These are phyloP conservation scores for Ustilago crameri DNA, from an alignment of 1,284 basidiomycete species.

Conservation along the genomic window DNA sequence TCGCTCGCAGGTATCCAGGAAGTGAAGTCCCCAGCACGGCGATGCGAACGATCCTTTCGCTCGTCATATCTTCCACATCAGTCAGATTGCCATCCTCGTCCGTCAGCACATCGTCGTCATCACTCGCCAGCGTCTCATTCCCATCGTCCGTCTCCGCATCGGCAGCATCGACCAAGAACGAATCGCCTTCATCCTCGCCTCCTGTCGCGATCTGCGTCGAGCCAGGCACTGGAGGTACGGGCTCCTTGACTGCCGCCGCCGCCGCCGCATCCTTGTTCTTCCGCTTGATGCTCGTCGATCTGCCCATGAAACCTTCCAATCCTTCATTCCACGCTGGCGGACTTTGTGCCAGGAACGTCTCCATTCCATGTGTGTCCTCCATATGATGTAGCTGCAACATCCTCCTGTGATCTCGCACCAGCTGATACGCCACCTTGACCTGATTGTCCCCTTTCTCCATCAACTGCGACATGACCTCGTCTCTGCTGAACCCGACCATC, in stretches of 20 bases:
- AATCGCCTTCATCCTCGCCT: conserved; percentile 30
- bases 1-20: conserved; percentile 30
- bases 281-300: conserved; percentile 53
- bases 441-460: conserved; percentile 88
- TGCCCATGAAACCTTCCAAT: conserved; percentile 61
- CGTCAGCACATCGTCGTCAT: conserved; percentile 54
- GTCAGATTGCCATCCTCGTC: conserved; percentile 54
- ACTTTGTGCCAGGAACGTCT: conserved; percentile 71
- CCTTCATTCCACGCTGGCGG: conserved; percentile 72
- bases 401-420: conserved; percentile 87
- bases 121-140: conserved; percentile 48
- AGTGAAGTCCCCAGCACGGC: conserved; percentile 61
- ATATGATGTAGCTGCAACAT: conserved; percentile 76
- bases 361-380: conserved; percentile 68
- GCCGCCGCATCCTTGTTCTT: conserved; percentile 29
- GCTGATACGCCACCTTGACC: conserved; percentile 95
- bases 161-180: conserved; percentile 36
- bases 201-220: conserved; percentile 3
- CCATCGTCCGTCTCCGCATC: conserved; percentile 59
- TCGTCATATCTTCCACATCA: conserved; percentile 45
- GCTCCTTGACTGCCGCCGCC: conserved; percentile 10
- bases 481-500: conserved; percentile 81
- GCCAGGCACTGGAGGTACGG: conserved; percentile 24
- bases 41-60: conserved; percentile 39
- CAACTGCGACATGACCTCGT: conserved; percentile 86